phyloP scores from a whole-genome alignment of 768 basidiomycete genomes.

The Sporobolomyces roseus region DNA sequence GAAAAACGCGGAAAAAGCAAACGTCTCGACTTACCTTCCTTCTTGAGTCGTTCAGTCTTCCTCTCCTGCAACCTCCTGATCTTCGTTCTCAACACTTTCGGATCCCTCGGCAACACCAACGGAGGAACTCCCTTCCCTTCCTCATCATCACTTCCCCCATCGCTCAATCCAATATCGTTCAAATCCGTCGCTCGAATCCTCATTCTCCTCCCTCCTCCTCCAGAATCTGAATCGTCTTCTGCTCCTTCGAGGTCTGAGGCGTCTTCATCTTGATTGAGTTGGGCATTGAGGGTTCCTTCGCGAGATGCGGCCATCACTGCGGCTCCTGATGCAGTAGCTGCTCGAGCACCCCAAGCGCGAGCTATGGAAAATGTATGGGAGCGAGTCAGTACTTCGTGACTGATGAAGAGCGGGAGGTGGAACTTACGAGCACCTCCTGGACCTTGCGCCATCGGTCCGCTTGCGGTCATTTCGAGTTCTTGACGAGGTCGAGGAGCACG shows the following conservation, averaged over 20 bases:
- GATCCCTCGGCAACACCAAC: constrained; percentile 40
- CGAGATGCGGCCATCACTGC: constrained; percentile 41
- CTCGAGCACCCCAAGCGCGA: constrained; percentile 20
- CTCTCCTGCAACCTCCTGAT: constrained; percentile 38
- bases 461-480: constrained; percentile 39
- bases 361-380: neutral
- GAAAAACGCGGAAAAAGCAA: neutral
- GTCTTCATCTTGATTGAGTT: constrained; percentile 43
- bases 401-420: neutral
- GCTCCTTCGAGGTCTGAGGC: constrained; percentile 42
- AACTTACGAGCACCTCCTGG: constrained; percentile 36
- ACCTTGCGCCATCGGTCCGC: constrained; percentile 43
- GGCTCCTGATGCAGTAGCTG: constrained; percentile 17
- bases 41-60: constrained; percentile 32
- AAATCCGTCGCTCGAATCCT: constrained; percentile 40
- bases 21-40: constrained; percentile 27
- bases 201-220: constrained; percentile 3
- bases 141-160: constrained; percentile 16
- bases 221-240: constrained; percentile 18
- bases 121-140: constrained; percentile 40
- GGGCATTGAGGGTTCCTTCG: constrained; percentile 25
- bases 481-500: constrained; percentile 16
- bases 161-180: constrained; percentile 41
- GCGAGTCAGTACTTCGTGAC: neutral
- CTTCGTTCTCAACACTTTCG: constrained; percentile 34